phyloP scores from a whole-genome alignment of 2,329 filamentous ascomycete genomes.

The Talaromyces sp. region DNA sequence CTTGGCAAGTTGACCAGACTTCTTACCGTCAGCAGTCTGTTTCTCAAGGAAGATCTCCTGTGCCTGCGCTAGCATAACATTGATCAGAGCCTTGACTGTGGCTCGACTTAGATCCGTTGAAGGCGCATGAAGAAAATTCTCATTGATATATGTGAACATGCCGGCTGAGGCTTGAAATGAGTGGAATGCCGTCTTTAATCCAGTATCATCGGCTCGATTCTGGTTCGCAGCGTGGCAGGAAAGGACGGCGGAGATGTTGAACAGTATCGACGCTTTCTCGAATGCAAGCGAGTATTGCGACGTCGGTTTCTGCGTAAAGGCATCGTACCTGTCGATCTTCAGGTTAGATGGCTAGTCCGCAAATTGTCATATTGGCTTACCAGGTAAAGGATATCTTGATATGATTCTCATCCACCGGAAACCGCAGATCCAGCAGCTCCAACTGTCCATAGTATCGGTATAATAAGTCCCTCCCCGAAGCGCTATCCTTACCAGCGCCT shows the following conservation, averaged over 20 bases:
- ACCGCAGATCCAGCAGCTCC: slow-evolving; percentile 87
- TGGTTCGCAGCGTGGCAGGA: slow-evolving; percentile 94
- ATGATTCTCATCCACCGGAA: slow-evolving; percentile 96
- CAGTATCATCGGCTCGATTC: slow-evolving; percentile 84
- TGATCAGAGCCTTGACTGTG: slow-evolving; percentile 91
- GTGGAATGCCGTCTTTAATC: slow-evolving; percentile 94
- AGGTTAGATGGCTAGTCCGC: neutral
- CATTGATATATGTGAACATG: slow-evolving; percentile 99
- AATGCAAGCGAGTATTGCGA: slow-evolving; percentile 95
- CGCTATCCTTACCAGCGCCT: slow-evolving; percentile 94
- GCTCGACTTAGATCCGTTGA: slow-evolving; percentile 94
- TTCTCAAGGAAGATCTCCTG: slow-evolving; percentile 98
- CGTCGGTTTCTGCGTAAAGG: slow-evolving; percentile 98
- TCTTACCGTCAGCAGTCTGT: slow-evolving; percentile 88
- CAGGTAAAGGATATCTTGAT: slow-evolving; percentile 99
- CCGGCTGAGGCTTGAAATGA: slow-evolving; percentile 96
- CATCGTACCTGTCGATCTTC: slow-evolving; percentile 74
- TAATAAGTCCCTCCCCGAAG: slow-evolving; percentile 83
- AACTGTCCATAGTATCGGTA: slow-evolving; percentile 98
- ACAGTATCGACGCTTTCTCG: slow-evolving; percentile 98
- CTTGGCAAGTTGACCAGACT: slow-evolving; percentile 86
- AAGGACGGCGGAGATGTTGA: slow-evolving; percentile 96
- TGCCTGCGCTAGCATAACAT: slow-evolving; percentile 88
- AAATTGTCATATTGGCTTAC: slow-evolving; percentile 48
- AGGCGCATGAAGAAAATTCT: slow-evolving; percentile 96